Percentiles rank a stretch among this genome's conserved stretches.
Conservation (phyloP, 495 filamentous ascomycete species). For the Choiromyces venosus region DNA sequence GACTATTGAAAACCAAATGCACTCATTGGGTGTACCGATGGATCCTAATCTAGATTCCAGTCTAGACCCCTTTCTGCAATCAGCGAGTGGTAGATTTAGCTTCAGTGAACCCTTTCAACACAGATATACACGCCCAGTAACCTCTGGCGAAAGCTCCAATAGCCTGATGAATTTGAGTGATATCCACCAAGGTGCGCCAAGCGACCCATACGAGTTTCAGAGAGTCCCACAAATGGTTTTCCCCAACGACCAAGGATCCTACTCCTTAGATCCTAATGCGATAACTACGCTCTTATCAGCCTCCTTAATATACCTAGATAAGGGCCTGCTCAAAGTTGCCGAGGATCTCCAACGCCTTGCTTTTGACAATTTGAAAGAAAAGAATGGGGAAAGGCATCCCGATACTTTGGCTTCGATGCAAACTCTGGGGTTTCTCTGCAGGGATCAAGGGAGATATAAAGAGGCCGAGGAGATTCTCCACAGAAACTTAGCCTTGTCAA, state of each 20-base stretch:
- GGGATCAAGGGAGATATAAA: neutral
- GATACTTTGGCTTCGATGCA: conserved; percentile 43
- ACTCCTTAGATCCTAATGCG: neutral
- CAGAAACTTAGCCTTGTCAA: neutral
- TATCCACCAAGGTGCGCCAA: neutral
- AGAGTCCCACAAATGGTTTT: neutral
- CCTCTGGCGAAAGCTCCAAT: neutral
- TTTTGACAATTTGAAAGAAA: neutral
- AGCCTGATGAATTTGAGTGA: neutral
- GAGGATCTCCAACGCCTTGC: conserved; percentile 6
- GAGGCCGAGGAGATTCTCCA: conserved; percentile 4
- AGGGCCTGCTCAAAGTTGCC: neutral
- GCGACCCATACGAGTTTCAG: neutral
- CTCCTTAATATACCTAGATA: neutral
- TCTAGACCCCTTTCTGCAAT: neutral
- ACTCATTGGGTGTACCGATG: neutral
- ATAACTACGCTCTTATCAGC: neutral
- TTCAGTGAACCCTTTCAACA: neutral
- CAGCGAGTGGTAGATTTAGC: neutral
- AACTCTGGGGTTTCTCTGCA: conserved; percentile 39
- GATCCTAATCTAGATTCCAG: neutral
- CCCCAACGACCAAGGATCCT: neutral
- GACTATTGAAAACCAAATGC: neutral
- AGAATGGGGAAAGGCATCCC: conserved; percentile 38
- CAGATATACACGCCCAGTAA: neutral